A percentile compares a stretch with the other conserved stretches of the same genome.
Evolutionary conservation across 805 yeast genomes (phyloP).

Genomic region (Candida ulmi): DNA sequence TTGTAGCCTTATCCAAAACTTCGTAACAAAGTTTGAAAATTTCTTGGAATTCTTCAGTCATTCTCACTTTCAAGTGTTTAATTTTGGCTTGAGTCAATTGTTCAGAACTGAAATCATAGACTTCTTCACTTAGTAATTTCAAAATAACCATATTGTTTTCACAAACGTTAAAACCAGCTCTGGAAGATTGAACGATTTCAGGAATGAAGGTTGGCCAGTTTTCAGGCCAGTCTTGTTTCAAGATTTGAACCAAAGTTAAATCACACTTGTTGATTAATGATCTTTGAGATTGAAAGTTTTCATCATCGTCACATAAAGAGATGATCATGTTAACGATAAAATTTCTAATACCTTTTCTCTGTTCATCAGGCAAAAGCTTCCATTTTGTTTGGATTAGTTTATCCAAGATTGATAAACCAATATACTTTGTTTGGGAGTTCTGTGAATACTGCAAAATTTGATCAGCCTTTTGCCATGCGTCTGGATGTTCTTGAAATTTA

Average conservation of each 20-base stretch:
- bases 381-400: slow-evolving; percentile 87
- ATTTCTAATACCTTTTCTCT: slow-evolving; percentile 88
- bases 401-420: slow-evolving; percentile 86
- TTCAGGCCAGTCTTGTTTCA: slow-evolving; percentile 98
- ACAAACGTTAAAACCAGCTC: slow-evolving; percentile 86
- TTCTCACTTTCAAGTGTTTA: slow-evolving; percentile 68
- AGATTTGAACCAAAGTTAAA: slow-evolving; percentile 85
- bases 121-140: slow-evolving; percentile 87
- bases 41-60: slow-evolving; percentile 88
- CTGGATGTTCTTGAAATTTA: slow-evolving; percentile 88
- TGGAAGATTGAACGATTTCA: slow-evolving; percentile 80
- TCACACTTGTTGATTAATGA: slow-evolving; percentile 90
- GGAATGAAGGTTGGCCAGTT: slow-evolving; percentile 98
- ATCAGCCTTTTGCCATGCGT: slow-evolving; percentile 93
- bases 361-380: slow-evolving; percentile 87
- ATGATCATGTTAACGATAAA: slow-evolving; percentile 93
- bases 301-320: slow-evolving; percentile 80
- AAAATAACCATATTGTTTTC: slow-evolving; percentile 95
- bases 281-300: slow-evolving; percentile 61
- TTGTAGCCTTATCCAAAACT: slow-evolving; percentile 83
- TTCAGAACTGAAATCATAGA: slow-evolving; percentile 91
- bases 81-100: slow-evolving; percentile 97
- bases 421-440: slow-evolving; percentile 85
- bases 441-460: slow-evolving; percentile 72
- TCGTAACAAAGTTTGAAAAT: slow-evolving; percentile 91